These are phyloP conservation scores for Penicillium sp. DNA, from an alignment of 2,329 filamentous ascomycete species.

Conservation along the genomic window DNA sequence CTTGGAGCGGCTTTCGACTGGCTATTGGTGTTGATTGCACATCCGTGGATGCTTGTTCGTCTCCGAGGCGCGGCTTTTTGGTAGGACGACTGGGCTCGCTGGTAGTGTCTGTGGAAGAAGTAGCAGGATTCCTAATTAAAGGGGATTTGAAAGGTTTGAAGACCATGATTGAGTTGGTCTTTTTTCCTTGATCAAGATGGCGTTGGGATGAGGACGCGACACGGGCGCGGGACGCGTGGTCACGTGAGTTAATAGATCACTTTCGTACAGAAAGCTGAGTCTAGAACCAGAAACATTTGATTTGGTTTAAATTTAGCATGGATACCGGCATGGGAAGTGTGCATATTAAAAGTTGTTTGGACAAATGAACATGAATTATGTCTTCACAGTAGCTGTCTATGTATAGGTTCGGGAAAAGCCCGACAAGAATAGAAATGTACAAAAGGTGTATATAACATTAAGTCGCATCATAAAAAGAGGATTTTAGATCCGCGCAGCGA, in stretches of 20 bases:
- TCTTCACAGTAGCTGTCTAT: slow-evolving; percentile 7
- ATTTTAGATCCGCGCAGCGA: slow-evolving; percentile 9
- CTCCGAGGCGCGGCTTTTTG: slow-evolving; percentile 31
- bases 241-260: slow-evolving; percentile 13
- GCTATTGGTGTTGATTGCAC: slow-evolving; percentile 8
- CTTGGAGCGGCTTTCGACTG: slow-evolving; percentile 28
- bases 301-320: not conserved
- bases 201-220: slow-evolving; percentile 12
- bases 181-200: not conserved
- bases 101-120: not conserved
- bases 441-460: slow-evolving; percentile 10
- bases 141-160: slow-evolving; percentile 42
- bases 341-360: too few relatives aligned
- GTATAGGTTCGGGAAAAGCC: not conserved
- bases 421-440: slow-evolving; percentile 10
- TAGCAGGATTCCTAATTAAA: slow-evolving; percentile 31
- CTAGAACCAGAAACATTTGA: not conserved
- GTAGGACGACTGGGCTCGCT: slow-evolving; percentile 18
- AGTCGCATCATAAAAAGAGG: slow-evolving; percentile 8
- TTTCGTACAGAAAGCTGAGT: not conserved
- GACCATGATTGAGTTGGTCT: slow-evolving; percentile 27
- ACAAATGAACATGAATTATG: not conserved
- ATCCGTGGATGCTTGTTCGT: slow-evolving; percentile 11
- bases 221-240: slow-evolving; percentile 13
- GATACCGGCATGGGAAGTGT: too few relatives aligned